A percentile compares a stretch with the other conserved stretches of the same genome.
Evolutionary conservation across 2,329 filamentous ascomycete species (phyloP).

Genomic region (Arthrinium phaeospermum): DNA sequence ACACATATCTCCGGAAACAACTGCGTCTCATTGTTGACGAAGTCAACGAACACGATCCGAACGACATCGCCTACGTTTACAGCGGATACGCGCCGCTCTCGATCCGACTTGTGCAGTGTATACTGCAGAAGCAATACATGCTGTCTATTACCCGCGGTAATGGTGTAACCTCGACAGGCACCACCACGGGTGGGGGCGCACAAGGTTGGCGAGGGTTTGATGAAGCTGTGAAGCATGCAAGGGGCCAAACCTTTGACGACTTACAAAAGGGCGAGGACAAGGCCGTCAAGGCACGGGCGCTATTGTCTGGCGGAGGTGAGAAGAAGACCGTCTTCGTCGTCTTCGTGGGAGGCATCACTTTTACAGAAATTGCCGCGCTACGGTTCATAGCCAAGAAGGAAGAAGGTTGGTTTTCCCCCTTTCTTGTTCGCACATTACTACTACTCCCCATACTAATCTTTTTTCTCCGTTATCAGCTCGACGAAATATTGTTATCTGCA

Average conservation of each 20-base stretch:
- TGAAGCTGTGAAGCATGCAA: conserved; percentile 84
- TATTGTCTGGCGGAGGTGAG: conserved; percentile 75
- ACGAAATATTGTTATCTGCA: conserved; percentile 87
- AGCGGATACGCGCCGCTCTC: conserved; percentile 95
- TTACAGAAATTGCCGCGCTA: conserved; percentile 92
- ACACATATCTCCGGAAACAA: conserved; percentile 83
- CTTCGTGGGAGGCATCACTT: conserved; percentile 95
- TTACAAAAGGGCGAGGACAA: conserved; percentile 92
- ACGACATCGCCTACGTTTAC: conserved; percentile 97
- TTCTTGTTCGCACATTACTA: background rate
- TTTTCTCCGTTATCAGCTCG: conserved; percentile 53
- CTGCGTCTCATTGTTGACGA: conserved; percentile 93
- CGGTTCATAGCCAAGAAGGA: conserved; percentile 87
- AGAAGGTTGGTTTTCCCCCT: conserved; percentile 59
- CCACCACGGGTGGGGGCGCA: conserved; percentile 61
- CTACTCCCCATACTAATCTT: background rate
- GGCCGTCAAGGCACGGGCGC: conserved; percentile 82
- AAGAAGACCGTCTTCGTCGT: conserved; percentile 94
- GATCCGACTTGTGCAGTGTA: conserved; percentile 87
- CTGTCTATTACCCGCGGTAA: conserved; percentile 71
- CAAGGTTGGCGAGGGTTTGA: conserved; percentile 95
- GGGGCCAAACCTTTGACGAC: conserved; percentile 89
- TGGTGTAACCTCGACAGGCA: conserved; percentile 51
- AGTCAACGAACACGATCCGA: conserved; percentile 91
- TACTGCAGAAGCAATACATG: conserved; percentile 89